phyloP scores from a whole-genome alignment of 176 grass and related monocot species.

The Eremochloa ophiuroides region DNA sequence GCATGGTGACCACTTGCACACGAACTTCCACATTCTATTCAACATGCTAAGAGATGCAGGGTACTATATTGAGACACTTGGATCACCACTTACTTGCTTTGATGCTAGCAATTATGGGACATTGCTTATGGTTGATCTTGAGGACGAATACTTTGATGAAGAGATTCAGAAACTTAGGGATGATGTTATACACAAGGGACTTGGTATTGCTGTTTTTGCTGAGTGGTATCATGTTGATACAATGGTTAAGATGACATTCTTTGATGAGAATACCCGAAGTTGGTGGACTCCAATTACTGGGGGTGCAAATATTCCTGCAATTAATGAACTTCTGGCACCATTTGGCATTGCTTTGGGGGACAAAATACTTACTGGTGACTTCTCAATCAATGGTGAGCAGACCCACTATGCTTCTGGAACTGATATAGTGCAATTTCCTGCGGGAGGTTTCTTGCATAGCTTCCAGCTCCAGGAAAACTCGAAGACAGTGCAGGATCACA shows the following conservation, averaged over 20 bases:
- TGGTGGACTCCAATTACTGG: constrained; percentile 99
- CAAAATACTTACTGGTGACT: constrained; percentile 88
- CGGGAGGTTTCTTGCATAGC: constrained; percentile 82
- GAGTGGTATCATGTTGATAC: constrained; percentile 98
- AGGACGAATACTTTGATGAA: constrained; percentile 92
- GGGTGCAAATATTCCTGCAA: constrained; percentile 90
- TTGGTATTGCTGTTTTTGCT: constrained; percentile 85
- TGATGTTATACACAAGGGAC: constrained; percentile 79
- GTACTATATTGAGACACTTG: constrained; percentile 86
- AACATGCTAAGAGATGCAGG: constrained; percentile 97
- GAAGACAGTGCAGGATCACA: constrained; percentile 43
- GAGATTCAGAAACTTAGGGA: constrained; percentile 92
- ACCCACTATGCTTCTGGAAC: constrained; percentile 97
- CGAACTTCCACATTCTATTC: constrained; percentile 96
- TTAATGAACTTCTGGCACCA: constrained; percentile 87
- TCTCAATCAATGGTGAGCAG: constrained; percentile 93
- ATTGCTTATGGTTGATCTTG: constrained; percentile 94
- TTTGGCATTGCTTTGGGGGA: constrained; percentile 93
- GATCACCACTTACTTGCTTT: constrained; percentile 95
- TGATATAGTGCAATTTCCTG: constrained; percentile 90
- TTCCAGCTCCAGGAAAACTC: constrained; percentile 82
- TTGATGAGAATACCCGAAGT: constrained; percentile 98
- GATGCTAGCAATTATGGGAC: constrained; percentile 89
- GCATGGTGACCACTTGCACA: constrained; percentile 98
- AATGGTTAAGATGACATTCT: constrained; percentile 98